Percentiles rank a stretch among this genome's conserved stretches.
Evolutionary conservation across 2,329 filamentous ascomycete species (phyloP).

Genomic region (Colletotrichum destructivum): DNA sequence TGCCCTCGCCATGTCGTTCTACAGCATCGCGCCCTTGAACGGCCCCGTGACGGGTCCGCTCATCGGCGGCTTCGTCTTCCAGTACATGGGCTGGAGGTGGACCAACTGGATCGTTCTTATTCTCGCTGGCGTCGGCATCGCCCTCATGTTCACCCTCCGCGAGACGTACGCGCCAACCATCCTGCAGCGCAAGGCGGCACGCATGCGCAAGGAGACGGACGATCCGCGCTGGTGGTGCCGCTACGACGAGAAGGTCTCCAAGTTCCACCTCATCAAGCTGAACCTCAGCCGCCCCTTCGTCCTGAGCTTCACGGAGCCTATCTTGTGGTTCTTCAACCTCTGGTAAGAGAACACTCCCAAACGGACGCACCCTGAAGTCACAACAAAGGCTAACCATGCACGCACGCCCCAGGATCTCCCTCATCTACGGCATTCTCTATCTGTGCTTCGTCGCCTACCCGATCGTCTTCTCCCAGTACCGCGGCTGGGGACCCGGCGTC

Average conservation of each 20-base stretch:
- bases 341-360: slow-evolving; percentile 63
- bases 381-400: background rate
- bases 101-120: slow-evolving; percentile 87
- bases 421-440: slow-evolving; percentile 90
- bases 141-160: slow-evolving; percentile 71
- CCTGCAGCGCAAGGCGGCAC: slow-evolving; percentile 76
- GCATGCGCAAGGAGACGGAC: slow-evolving; percentile 76
- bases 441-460: slow-evolving; percentile 94
- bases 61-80: slow-evolving; percentile 84
- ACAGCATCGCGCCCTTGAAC: slow-evolving; percentile 88
- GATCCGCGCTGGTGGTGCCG: slow-evolving; percentile 84
- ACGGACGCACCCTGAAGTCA: no score
- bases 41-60: slow-evolving; percentile 74
- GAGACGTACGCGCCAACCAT: slow-evolving; percentile 86
- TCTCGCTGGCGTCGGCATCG: slow-evolving; percentile 73
- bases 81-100: slow-evolving; percentile 90
- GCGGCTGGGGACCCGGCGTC: slow-evolving; percentile 83
- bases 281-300: slow-evolving; percentile 85
- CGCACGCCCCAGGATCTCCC: slow-evolving; percentile 70
- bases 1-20: slow-evolving; percentile 86
- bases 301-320: slow-evolving; percentile 85
- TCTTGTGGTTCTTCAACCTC: slow-evolving; percentile 78
- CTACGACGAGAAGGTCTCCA: slow-evolving; percentile 80
- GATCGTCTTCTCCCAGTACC: slow-evolving; percentile 81
- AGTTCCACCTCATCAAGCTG: slow-evolving; percentile 77